Evolutionary conservation across 2,329 filamentous ascomycete genomes (phyloP).

Genomic region (Colletotrichum liaoningense): DNA sequence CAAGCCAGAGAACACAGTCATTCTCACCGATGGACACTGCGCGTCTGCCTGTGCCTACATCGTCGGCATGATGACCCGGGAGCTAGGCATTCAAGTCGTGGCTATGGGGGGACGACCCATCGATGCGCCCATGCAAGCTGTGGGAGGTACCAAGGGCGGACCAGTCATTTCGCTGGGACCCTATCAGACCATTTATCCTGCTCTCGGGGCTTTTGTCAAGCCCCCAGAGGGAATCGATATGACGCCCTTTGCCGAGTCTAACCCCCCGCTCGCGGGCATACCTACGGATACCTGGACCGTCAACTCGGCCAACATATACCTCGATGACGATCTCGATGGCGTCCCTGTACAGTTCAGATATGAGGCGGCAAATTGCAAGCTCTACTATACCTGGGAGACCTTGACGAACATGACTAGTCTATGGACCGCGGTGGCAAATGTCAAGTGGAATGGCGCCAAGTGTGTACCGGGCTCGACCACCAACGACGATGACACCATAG

Average conservation of each 20-base stretch:
- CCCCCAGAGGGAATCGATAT: conserved; percentile 19
- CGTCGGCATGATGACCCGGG: conserved; percentile 58
- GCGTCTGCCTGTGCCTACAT: conserved; percentile 39
- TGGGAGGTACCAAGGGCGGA: conserved; percentile 74
- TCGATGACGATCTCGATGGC: conserved; percentile 35
- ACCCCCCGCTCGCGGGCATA: conserved; percentile 22
- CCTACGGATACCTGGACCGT: conserved; percentile 6
- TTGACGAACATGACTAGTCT: conserved; percentile 60
- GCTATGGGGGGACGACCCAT: conserved; percentile 69
- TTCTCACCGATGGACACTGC: conserved; percentile 41
- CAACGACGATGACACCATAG: conserved; percentile 28
- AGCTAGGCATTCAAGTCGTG: conserved; percentile 65
- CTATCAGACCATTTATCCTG: conserved; percentile 6
- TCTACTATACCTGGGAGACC: conserved; percentile 69
- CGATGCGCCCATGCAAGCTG: conserved; percentile 66
- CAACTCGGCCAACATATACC: conserved; percentile 40
- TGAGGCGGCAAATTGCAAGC: conserved; percentile 69
- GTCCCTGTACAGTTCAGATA: conserved; percentile 69
- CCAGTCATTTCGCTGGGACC: conserved; percentile 44
- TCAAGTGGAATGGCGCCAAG: conserved; percentile 32
- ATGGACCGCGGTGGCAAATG: conserved; percentile 60
- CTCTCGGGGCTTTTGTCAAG: not conserved
- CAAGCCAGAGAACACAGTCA: conserved; percentile 41
- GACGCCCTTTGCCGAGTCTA: conserved; percentile 11
- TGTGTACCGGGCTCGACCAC: conserved; percentile 35